phyloP scores from a whole-genome alignment of 2,329 filamentous ascomycete genomes.

The Colletotrichum sansevieriae region DNA sequence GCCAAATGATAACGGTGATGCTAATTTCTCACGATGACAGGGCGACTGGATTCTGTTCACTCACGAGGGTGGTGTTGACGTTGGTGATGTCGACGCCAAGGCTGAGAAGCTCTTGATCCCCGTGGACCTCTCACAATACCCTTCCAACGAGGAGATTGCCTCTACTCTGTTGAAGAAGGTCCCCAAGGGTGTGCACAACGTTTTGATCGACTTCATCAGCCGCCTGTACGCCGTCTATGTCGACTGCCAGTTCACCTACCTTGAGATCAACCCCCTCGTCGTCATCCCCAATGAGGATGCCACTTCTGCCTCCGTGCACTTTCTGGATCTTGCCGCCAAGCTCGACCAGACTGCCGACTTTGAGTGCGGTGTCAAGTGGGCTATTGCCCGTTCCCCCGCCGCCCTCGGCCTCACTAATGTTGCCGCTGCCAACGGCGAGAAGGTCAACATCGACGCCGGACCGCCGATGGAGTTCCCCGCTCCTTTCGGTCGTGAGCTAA shows the following conservation, averaged over 20 bases:
- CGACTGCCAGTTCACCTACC: conserved; percentile 99
- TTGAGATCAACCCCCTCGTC: conserved; percentile 99
- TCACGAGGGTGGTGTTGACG: conserved; percentile 99
- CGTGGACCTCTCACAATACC: conserved; percentile 93
- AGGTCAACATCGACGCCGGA: conserved; percentile 94
- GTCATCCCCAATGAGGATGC: conserved; percentile 94
- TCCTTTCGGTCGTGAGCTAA: conserved; percentile 97
- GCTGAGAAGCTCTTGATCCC: conserved; percentile 98
- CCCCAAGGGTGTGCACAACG: conserved; percentile 94
- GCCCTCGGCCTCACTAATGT: conserved; percentile 85
- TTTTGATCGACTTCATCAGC: conserved; percentile 99
- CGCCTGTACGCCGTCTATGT: conserved; percentile 98
- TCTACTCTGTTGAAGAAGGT: conserved; percentile 89
- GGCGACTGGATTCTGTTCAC: conserved; percentile 99
- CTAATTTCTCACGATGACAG: conserved; percentile 60
- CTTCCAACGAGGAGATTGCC: conserved; percentile 95
- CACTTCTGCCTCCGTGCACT: conserved; percentile 95
- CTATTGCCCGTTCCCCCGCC: conserved; percentile 89
- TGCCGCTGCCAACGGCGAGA: conserved; percentile 72
- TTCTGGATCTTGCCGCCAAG: conserved; percentile 98
- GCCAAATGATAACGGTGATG: conserved; percentile 2
- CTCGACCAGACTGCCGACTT: conserved; percentile 99
- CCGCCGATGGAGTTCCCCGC: conserved; percentile 99
- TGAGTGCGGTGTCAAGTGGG: conserved; percentile 99
- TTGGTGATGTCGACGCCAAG: conserved; percentile 98